phyloP scores from a whole-genome alignment of 352 stramenopile genomes.

The Phytophthora lateralis region DNA sequence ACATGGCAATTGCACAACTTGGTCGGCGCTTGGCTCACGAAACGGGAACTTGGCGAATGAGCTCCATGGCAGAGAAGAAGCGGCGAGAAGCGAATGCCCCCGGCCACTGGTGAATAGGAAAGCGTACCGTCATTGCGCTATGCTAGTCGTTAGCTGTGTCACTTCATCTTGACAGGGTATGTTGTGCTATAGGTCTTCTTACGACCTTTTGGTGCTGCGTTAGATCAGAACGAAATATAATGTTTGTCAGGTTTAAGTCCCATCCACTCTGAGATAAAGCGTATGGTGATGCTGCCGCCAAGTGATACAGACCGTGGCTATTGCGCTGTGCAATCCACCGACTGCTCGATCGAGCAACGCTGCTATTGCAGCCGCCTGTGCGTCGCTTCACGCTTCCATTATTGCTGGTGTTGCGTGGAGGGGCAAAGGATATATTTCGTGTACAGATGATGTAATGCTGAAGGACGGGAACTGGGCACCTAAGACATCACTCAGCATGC shows the following conservation, averaged over 20 bases:
- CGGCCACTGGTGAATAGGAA: conserved; percentile 16
- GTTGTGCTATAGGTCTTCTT: not conserved
- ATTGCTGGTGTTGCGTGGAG: not conserved
- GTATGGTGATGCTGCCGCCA: not conserved
- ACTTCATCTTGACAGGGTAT: conserved; percentile 13
- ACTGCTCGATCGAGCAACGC: not conserved
- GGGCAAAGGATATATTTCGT: conserved; percentile 18
- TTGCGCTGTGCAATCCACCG: conserved; percentile 6
- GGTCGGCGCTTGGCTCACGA: conserved; percentile 2
- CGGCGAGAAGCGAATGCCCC: conserved; percentile 14
- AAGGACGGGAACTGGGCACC: conserved; percentile 4
- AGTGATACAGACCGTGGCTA: not conserved
- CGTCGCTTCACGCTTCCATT: conserved; percentile 13
- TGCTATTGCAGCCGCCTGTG: conserved; percentile 1
- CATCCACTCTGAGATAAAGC: not conserved
- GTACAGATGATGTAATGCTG: conserved; percentile 29
- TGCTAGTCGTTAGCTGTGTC: not conserved
- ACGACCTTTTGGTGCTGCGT: not conserved
- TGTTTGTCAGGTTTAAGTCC: not conserved
- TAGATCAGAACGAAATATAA: not conserved
- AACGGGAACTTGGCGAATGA: conserved; percentile 34
- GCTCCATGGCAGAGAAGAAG: conserved; percentile 32
- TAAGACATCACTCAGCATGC: conserved; percentile 3
- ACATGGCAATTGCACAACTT: conserved; percentile 21
- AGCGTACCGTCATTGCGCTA: conserved; percentile 3